These are phyloP conservation scores for Aegilops sharonensis DNA, from an alignment of 176 grass and related monocot species.

Conservation along the genomic window DNA sequence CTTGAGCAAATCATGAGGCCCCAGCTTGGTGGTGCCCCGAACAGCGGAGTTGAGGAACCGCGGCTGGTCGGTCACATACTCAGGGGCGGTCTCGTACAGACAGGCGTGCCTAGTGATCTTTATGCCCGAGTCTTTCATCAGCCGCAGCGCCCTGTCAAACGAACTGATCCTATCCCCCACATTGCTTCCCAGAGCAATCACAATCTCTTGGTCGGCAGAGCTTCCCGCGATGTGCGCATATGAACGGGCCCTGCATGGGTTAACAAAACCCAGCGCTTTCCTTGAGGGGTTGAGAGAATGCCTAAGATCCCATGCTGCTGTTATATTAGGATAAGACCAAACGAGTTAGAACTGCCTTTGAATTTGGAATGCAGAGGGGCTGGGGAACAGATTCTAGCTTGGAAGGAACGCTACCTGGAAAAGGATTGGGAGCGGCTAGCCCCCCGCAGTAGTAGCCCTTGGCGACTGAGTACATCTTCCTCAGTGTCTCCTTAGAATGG, in stretches of 20 bases:
- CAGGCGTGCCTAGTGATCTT: constrained; percentile 73
- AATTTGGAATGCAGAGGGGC: background rate
- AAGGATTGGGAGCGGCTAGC: background rate
- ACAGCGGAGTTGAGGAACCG: constrained; percentile 80
- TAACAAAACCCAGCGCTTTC: background rate
- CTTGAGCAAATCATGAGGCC: constrained; percentile 64
- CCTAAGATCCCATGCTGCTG: background rate
- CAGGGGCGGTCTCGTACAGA: constrained; percentile 84
- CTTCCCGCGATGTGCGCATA: background rate
- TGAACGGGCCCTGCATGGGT: background rate
- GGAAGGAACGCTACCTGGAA: constrained; percentile 14
- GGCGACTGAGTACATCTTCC: constrained; percentile 46
- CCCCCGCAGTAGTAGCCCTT: constrained; percentile 26
- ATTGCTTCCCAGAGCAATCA: constrained; percentile 88
- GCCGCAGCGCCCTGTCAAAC: constrained; percentile 55
- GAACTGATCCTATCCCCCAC: constrained; percentile 65
- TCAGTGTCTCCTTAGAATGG: constrained; percentile 32
- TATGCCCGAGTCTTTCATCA: constrained; percentile 69
- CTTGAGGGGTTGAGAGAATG: background rate
- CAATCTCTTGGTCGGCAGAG: constrained; percentile 65
- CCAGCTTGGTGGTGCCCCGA: constrained; percentile 71
- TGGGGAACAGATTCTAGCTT: background rate
- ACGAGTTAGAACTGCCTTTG: background rate
- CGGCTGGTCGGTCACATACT: constrained; percentile 81
- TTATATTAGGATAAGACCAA: background rate